A percentile compares a stretch with the other conserved stretches of the same genome.
These are phyloP conservation scores for Domatiomyces catenatus DNA, from an alignment of 2,329 filamentous ascomycete species.

Conservation along the genomic window DNA sequence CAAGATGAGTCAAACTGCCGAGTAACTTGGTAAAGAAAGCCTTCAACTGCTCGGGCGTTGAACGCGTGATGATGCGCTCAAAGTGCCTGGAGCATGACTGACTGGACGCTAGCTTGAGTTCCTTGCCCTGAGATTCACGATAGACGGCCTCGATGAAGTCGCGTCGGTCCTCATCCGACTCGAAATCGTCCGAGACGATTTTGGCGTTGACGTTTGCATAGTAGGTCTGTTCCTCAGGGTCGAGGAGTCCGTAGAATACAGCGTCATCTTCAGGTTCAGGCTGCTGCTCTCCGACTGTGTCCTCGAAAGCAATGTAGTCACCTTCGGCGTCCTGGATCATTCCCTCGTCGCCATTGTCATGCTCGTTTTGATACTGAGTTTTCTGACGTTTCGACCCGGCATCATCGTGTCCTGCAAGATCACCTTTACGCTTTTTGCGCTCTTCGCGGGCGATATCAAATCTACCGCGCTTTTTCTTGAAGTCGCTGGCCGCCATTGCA, in stretches of 20 bases:
- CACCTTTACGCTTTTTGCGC: constrained; percentile 24
- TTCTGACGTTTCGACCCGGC: constrained; percentile 26
- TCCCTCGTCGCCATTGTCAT: constrained; percentile 8
- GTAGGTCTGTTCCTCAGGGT: constrained; percentile 87
- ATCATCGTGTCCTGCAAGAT: constrained; percentile 21
- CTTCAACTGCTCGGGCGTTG: constrained; percentile 67
- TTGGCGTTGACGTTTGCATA: constrained; percentile 81
- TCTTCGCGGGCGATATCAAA: constrained; percentile 22
- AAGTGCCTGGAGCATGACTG: constrained; percentile 88
- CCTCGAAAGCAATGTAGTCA: constrained; percentile 27
- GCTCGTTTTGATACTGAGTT: constrained; percentile 17
- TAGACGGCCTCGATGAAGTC: constrained; percentile 70
- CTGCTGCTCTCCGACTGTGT: constrained; percentile 11
- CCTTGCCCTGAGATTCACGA: constrained; percentile 74
- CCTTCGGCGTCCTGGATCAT: constrained; percentile 16
- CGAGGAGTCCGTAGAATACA: constrained; percentile 85
- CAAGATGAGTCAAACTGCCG: constrained; percentile 72
- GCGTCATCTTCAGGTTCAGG: constrained; percentile 32
- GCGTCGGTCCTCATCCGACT: constrained; percentile 53
- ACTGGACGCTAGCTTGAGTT: constrained; percentile 88
- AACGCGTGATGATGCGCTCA: constrained; percentile 77
- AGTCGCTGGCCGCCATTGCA: neutral
- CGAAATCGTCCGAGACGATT: constrained; percentile 80
- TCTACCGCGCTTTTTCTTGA: constrained; percentile 33
- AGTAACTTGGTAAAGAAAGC: constrained; percentile 70